These are phyloP conservation scores for Botrytis cinerea DNA, from an alignment of 2,329 filamentous ascomycete genomes.

Conservation along the genomic window DNA sequence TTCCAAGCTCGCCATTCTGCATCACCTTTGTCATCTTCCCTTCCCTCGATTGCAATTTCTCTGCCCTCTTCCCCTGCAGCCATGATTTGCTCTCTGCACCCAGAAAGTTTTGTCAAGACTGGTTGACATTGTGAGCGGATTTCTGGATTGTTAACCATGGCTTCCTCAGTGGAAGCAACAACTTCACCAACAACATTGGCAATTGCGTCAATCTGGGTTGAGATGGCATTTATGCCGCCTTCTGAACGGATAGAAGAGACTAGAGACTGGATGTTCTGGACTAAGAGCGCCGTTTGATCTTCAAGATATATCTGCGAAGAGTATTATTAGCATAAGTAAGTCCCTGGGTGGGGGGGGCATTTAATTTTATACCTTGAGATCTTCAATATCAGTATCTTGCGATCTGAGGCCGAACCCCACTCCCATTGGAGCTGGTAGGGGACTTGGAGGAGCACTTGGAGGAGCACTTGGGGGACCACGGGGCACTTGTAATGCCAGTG, in stretches of 20 bases:
- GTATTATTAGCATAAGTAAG: conserved; percentile 35
- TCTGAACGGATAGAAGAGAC: conserved; percentile 71
- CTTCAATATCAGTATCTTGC: conserved; percentile 54
- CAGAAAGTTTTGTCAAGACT: conserved; percentile 58
- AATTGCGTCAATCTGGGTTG: conserved; percentile 70
- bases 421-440: conserved; percentile 39
- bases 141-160: conserved; percentile 54
- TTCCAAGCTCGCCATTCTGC: conserved; percentile 63
- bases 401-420: conserved; percentile 46
- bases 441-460: conserved; percentile 20
- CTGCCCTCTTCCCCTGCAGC: conserved; percentile 63
- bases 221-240: conserved; percentile 63
- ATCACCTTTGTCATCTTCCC: conserved; percentile 54
- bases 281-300: conserved; percentile 76
- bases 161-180: conserved; percentile 62
- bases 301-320: conserved; percentile 69
- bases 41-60: conserved; percentile 56
- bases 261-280: conserved; percentile 79
- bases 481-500: conserved; percentile 13
- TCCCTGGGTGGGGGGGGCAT: neutral
- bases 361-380: conserved; percentile 55
- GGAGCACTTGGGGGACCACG: conserved; percentile 21
- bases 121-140: conserved; percentile 52
- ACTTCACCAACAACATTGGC: conserved; percentile 70
- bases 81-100: conserved; percentile 65